Evolutionary conservation across 441 rosid species (phyloP).

Genomic region (Eutrema salsugineum): DNA sequence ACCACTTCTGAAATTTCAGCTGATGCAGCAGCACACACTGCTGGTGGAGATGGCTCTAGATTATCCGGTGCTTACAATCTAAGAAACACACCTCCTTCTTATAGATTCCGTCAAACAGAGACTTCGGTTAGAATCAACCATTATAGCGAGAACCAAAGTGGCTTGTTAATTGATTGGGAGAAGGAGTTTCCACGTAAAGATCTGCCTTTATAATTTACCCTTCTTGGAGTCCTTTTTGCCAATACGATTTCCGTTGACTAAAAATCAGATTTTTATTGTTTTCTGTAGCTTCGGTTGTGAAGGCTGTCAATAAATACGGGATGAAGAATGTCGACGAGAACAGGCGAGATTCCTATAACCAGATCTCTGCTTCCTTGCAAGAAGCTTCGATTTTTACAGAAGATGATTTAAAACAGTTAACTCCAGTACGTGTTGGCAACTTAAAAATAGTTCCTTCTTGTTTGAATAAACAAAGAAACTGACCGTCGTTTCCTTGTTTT

Average conservation of each 20-base stretch:
- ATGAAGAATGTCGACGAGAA: conserved; percentile 77
- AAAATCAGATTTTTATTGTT: not conserved
- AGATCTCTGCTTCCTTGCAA: conserved; percentile 32
- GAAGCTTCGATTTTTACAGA: conserved; percentile 42
- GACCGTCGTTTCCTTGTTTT: conserved; percentile 10
- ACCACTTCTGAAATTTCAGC: conserved; percentile 49
- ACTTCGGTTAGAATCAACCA: conserved; percentile 37
- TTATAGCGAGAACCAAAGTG: conserved; percentile 41
- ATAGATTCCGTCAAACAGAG: conserved; percentile 43
- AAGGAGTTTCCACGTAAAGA: conserved; percentile 70
- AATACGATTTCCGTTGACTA: not conserved
- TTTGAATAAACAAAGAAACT: not conserved
- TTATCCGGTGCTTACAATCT: conserved; percentile 49
- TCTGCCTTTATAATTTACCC: not conserved
- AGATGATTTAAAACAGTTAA: conserved; percentile 61
- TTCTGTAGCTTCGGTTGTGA: conserved; percentile 68
- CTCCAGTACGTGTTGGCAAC: conserved; percentile 44
- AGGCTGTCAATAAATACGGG: conserved; percentile 68
- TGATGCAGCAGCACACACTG: conserved; percentile 44
- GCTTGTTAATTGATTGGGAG: conserved; percentile 66
- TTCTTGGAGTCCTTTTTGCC: not conserved
- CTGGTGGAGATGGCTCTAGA: conserved; percentile 43
- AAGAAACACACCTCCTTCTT: conserved; percentile 44
- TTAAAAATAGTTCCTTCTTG: not conserved
- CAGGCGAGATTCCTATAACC: conserved; percentile 62